Percentiles rank a stretch among this genome's conserved stretches.
Evolutionary conservation across 2,329 filamentous ascomycete species (phyloP).

Genomic region (Emericellopsis cladophorae): DNA sequence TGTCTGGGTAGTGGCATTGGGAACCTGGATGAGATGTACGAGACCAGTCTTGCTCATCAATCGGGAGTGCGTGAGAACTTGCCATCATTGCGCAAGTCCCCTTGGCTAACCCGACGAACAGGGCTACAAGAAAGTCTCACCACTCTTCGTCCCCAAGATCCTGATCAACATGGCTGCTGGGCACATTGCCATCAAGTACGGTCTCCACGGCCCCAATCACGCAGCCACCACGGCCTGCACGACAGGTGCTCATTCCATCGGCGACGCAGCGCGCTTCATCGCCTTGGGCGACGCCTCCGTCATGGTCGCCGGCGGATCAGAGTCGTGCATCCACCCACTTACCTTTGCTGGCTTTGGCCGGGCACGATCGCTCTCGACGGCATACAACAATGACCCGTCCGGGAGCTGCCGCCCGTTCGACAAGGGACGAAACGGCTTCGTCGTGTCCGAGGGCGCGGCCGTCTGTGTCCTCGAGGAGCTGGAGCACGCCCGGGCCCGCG

Average conservation of each 20-base stretch:
- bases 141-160: constrained; percentile 83
- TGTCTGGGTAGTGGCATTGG: constrained; percentile 94
- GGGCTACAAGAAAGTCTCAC: constrained; percentile 90
- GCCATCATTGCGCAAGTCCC: neutral
- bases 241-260: constrained; percentile 87
- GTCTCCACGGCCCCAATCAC: constrained; percentile 85
- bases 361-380: constrained; percentile 73
- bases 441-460: constrained; percentile 85
- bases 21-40: constrained; percentile 81
- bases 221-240: constrained; percentile 90
- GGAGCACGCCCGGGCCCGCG: constrained; percentile 70
- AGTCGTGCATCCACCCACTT: constrained; percentile 91
- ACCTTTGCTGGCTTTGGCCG: constrained; percentile 85
- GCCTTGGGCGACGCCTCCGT: constrained; percentile 84
- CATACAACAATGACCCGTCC: constrained; percentile 60
- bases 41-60: constrained; percentile 66
- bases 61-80: constrained; percentile 45
- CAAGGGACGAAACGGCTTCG: constrained; percentile 66
- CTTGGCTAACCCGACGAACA: constrained; percentile 17
- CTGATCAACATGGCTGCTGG: constrained; percentile 92
- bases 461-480: constrained; percentile 82
- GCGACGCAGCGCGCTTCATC: constrained; percentile 87
- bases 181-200: constrained; percentile 86
- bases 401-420: constrained; percentile 83
- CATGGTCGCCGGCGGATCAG: constrained; percentile 91